Conservation (phyloP, 164 flowering plant genomes). For the Dillenia suffruticosa region DNA sequence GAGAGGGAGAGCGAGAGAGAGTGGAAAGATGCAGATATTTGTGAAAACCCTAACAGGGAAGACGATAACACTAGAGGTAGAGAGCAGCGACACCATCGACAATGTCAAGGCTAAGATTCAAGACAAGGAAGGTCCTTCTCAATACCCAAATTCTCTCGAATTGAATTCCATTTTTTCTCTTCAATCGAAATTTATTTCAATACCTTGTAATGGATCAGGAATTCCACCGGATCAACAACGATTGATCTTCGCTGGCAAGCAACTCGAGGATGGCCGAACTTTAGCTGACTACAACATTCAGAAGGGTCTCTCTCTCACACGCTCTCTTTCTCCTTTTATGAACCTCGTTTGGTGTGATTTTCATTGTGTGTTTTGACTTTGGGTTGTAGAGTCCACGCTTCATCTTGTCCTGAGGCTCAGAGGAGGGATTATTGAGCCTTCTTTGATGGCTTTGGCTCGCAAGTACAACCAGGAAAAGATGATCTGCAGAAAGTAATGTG, state of each 20-base stretch:
- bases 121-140: conserved; percentile 41
- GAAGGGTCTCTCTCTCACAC: conserved; percentile 24
- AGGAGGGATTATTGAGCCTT: conserved; percentile 63
- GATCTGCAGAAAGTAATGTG: conserved; percentile 57
- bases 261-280: conserved; percentile 60
- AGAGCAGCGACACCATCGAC: conserved; percentile 56
- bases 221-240: conserved; percentile 58
- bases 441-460: conserved; percentile 59
- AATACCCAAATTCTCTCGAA: conserved; percentile 3
- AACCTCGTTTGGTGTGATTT: not conserved
- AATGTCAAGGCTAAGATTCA: conserved; percentile 63
- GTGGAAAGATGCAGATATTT: conserved; percentile 42
- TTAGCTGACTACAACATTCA: conserved; percentile 53
- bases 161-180: not conserved
- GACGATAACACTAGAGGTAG: conserved; percentile 52
- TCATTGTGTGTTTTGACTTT: not conserved
- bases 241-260: conserved; percentile 56
- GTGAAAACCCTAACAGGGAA: conserved; percentile 53
- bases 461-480: conserved; percentile 59
- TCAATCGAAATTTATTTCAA: not conserved
- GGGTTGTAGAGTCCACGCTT: conserved; percentile 39
- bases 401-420: conserved; percentile 58
- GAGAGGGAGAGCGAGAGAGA: not conserved
- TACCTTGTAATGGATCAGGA: conserved; percentile 15
- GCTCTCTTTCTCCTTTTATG: too few species aligned